Conservation (phyloP, 257 asterid genomes). For the Lycium barbarum region DNA sequence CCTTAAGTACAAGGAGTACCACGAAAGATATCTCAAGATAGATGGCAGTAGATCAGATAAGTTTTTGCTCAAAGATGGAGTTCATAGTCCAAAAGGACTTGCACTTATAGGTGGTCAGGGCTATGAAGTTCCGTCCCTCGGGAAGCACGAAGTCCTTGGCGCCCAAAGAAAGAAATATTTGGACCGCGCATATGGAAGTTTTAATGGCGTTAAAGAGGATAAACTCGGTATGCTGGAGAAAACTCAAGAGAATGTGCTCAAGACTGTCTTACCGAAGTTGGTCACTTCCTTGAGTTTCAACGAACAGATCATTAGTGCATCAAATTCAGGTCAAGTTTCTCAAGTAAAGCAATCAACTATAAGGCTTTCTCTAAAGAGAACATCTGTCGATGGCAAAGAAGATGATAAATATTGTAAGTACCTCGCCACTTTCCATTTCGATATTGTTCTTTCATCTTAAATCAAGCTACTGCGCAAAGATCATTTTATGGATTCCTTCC, state of each 20-base stretch:
- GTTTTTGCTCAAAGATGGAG: slow-evolving; percentile 53
- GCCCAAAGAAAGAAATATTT: slow-evolving; percentile 53
- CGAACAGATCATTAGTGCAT: slow-evolving; percentile 55
- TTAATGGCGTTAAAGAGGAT: slow-evolving; percentile 58
- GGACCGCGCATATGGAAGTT: slow-evolving; percentile 65
- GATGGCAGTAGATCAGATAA: slow-evolving; percentile 50
- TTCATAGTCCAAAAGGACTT: slow-evolving; percentile 52
- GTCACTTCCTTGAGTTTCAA: slow-evolving; percentile 79
- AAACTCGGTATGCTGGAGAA: slow-evolving; percentile 54
- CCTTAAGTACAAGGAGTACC: slow-evolving; percentile 57
- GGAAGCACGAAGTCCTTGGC: slow-evolving; percentile 54
- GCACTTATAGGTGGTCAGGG: slow-evolving; percentile 52
- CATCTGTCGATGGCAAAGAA: slow-evolving; percentile 74
- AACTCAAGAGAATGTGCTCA: slow-evolving; percentile 43
- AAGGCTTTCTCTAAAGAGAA: slow-evolving; percentile 74
- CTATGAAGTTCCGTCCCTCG: slow-evolving; percentile 47
- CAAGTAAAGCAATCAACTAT: slow-evolving; percentile 73
- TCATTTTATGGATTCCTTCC: neutral
- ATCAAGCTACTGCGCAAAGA: neutral
- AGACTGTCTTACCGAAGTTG: slow-evolving; percentile 72
- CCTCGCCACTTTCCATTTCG: neutral
- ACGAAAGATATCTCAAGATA: slow-evolving; percentile 59
- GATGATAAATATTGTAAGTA: slow-evolving; percentile 57
- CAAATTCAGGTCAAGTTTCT: slow-evolving; percentile 51
- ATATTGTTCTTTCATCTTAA: neutral